Percentiles rank a stretch among this genome's conserved stretches.
phyloP scores from a whole-genome alignment of 1,284 basidiomycete genomes.

The Pascua guehoae region DNA sequence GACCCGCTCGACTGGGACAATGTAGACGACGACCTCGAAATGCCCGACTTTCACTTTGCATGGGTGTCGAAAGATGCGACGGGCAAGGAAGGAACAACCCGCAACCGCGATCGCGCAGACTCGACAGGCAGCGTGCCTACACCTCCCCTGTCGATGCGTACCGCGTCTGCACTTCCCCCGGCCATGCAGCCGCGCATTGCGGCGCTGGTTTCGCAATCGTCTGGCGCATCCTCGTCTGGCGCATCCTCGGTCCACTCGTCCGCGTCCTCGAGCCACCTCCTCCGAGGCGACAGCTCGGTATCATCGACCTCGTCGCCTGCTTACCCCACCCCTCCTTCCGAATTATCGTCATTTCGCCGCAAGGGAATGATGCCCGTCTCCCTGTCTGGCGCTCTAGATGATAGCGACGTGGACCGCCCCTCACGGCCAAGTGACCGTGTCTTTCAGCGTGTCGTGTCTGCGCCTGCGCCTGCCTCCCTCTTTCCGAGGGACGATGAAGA shows the following conservation, averaged over 20 bases:
- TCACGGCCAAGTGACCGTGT: constrained; percentile 17
- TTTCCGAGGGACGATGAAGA: too few relatives aligned
- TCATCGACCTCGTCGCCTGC: too few relatives aligned
- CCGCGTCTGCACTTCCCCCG: too few relatives aligned
- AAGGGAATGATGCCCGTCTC: too few relatives aligned
- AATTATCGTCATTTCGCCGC: too few relatives aligned
- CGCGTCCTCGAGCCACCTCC: constrained; percentile 26
- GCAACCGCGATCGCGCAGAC: too few relatives aligned
- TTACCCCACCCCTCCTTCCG: constrained; percentile 4
- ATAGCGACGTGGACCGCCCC: constrained; percentile 1
- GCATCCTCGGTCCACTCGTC: constrained; percentile 24
- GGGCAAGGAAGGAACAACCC: not conserved
- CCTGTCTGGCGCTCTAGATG: not conserved
- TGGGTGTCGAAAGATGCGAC: constrained; percentile 17
- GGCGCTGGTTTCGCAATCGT: not conserved
- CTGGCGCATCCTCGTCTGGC: constrained; percentile 4
- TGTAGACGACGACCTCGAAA: constrained; percentile 30
- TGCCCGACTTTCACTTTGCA: constrained; percentile 42
- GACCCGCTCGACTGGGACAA: constrained; percentile 8
- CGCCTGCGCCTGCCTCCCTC: constrained; percentile 15
- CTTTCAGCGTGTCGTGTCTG: constrained; percentile 36
- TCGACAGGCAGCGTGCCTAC: too few relatives aligned
- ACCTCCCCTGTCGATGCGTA: too few relatives aligned
- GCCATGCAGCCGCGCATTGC: too few relatives aligned
- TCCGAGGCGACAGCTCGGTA: not conserved